phyloP scores from a whole-genome alignment of 768 basidiomycete genomes.

The Mycena kentingensis region DNA sequence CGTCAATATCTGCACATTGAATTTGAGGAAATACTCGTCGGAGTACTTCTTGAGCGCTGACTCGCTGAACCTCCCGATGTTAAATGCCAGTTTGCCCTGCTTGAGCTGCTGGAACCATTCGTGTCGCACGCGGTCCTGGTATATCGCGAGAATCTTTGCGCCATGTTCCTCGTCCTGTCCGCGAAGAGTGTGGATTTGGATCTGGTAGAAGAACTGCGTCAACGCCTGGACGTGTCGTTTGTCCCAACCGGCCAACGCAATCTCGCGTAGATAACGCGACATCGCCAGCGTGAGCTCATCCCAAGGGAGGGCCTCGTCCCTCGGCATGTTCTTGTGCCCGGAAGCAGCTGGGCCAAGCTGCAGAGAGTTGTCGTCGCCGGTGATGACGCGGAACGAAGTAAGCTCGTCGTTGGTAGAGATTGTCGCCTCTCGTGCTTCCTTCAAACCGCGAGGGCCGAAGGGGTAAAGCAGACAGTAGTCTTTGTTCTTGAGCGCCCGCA shows the following conservation, averaged over 20 bases:
- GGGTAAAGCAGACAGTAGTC: conserved; percentile 2
- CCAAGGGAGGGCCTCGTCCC: neutral
- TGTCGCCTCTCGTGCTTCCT: neutral
- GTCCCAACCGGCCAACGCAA: neutral
- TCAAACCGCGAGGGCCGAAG: neutral
- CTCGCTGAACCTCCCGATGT: no score
- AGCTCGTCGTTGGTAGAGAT: neutral
- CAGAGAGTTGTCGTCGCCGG: neutral
- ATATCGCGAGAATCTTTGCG: no score
- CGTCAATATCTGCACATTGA: no score
- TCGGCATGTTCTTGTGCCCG: neutral
- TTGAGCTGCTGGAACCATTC: no score
- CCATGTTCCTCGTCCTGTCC: no score
- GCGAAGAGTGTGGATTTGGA: no score
- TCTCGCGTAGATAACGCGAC: conserved; percentile 3
- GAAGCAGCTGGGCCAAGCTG: neutral
- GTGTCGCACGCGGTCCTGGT: no score
- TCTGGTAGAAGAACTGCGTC: conserved; percentile 8
- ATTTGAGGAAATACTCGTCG: no score
- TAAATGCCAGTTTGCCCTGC: no score
- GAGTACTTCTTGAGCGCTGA: no score
- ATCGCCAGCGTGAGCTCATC: neutral
- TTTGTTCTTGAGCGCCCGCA: neutral
- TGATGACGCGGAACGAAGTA: neutral
- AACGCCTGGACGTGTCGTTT: neutral